Base-by-base conservation (phyloP, 106 monocot genomes). In the Allium fistulosum region DNA sequence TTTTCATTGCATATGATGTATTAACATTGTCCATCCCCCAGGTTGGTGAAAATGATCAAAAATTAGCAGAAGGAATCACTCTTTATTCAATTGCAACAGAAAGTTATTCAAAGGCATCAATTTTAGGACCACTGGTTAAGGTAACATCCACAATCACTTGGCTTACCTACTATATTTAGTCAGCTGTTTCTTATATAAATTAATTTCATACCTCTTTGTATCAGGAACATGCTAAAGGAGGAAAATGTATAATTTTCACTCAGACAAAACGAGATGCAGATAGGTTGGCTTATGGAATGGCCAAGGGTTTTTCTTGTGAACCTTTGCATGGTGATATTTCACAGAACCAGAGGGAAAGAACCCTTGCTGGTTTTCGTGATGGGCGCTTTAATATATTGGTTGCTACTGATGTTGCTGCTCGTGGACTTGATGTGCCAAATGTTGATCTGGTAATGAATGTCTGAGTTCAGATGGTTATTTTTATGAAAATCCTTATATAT, bases 201-300 rank as follows among this genome's bases (percentile, higher is more conserved):
- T 2, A 37, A 37, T 37, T 37, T 4, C 37, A 37, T 5, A 37
- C 1, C 37, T 37, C 37, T 37, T 37, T 37, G 37, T 37, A 37
- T 12, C 68, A 99, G 97, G 97, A 93, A 69, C 87, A 99, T 78
- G 97, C 84, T 26, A 93, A 99, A 77, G 97, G 97, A 26, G 97
- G 97, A 69, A 99, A 99, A 78, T 90, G 92, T 72, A 99, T 99
- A 66, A 77, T 99, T 60, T 99, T 99, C 59, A 93, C 92, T 26
- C 97, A 93, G 72, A 99, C 97, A 65, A 99, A 99, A 71, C 86
- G 97, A 50, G 97, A 99, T 75, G 97, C 92, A 17, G 92, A 99
- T 80, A 75, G 85, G 17, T 74, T 99, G 63, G 76, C 97, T 61
- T 80, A 83, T 69, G 71, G 59, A 8, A 84, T 99, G 88, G 72